These are phyloP conservation scores for Madurella mycetomatis DNA, from an alignment of 2,329 filamentous ascomycete genomes.

Conservation along the genomic window DNA sequence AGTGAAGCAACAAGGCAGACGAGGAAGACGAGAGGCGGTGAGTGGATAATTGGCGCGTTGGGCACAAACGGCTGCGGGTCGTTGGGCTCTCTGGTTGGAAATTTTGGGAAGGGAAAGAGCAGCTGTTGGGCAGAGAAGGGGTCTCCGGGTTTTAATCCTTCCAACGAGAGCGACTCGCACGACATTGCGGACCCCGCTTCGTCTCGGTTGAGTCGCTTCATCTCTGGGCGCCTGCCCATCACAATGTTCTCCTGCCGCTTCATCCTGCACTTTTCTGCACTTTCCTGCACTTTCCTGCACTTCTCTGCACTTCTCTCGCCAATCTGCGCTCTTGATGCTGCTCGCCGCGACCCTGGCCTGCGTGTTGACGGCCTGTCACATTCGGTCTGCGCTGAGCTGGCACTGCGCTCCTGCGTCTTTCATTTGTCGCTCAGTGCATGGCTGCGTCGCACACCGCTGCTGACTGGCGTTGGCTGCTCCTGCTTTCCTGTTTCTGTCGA, in stretches of 20 bases:
- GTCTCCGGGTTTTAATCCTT: conserved; percentile 45
- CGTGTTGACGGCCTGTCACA: conserved; percentile 39
- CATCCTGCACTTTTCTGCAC: conserved; percentile 14
- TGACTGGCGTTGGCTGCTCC: conserved; percentile 29
- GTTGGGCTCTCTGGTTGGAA: conserved; percentile 29
- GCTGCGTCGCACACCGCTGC: conserved; percentile 29
- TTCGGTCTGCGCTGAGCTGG: conserved; percentile 46
- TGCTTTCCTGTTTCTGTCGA: conserved; percentile 38
- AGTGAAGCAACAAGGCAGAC: conserved; percentile 6
- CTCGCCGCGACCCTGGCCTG: conserved; percentile 17
- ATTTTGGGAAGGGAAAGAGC: conserved; percentile 28
- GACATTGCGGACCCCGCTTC: not conserved
- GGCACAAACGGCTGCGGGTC: conserved; percentile 33
- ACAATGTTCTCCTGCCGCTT: conserved; percentile 18
- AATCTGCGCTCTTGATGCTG: conserved; percentile 10
- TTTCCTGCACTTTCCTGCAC: conserved; percentile 11
- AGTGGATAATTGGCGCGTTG: conserved; percentile 26
- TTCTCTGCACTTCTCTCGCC: conserved; percentile 9
- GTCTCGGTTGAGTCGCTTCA: conserved; percentile 21
- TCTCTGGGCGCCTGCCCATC: conserved; percentile 13
- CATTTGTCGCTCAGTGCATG: conserved; percentile 36
- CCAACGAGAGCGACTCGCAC: conserved; percentile 2
- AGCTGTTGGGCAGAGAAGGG: conserved; percentile 41
- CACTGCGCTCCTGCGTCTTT: conserved; percentile 35
- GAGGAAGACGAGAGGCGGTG: conserved; percentile 5